phyloP scores from a whole-genome alignment of 2,329 filamentous ascomycete genomes.

The Ophiostoma quercus region DNA sequence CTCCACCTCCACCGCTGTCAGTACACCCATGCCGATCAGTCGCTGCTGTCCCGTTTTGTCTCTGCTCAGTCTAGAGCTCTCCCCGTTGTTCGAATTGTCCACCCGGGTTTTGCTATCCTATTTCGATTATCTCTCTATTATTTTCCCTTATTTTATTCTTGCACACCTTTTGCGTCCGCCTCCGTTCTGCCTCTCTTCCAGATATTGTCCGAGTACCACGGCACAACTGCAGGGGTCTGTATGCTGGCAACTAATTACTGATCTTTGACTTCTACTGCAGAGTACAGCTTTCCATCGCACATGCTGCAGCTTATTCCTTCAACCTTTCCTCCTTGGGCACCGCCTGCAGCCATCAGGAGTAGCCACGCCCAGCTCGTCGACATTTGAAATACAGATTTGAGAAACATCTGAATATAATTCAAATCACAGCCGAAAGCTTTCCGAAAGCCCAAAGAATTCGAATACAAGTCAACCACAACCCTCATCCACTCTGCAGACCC shows the following conservation, averaged over 20 bases:
- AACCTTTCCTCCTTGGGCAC: constrained; percentile 14
- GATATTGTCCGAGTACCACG: background rate
- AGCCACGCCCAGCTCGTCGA: background rate
- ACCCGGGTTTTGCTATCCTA: too few relatives aligned
- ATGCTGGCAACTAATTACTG: background rate
- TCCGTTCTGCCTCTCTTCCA: background rate
- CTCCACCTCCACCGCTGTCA: background rate
- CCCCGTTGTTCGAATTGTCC: background rate
- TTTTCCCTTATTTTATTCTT: too few relatives aligned
- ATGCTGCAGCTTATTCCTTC: constrained; percentile 1
- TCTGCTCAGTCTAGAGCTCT: background rate
- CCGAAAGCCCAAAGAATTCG: too few relatives aligned
- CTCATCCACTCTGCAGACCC: constrained; percentile 1
- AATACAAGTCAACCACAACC: background rate
- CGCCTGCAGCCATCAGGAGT: constrained; percentile 23
- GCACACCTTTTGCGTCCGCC: too few relatives aligned
- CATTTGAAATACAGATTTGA: background rate
- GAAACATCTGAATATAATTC: too few relatives aligned
- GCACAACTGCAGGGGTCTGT: background rate
- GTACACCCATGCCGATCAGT: background rate
- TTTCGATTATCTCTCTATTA: too few relatives aligned
- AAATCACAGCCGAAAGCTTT: background rate
- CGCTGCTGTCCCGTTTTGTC: background rate
- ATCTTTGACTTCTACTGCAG: background rate
- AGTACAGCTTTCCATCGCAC: background rate